A percentile compares a stretch with the other conserved stretches of the same genome.
phyloP scores from a whole-genome alignment of 441 rosid genomes.

The Theobroma grandiflorum region DNA sequence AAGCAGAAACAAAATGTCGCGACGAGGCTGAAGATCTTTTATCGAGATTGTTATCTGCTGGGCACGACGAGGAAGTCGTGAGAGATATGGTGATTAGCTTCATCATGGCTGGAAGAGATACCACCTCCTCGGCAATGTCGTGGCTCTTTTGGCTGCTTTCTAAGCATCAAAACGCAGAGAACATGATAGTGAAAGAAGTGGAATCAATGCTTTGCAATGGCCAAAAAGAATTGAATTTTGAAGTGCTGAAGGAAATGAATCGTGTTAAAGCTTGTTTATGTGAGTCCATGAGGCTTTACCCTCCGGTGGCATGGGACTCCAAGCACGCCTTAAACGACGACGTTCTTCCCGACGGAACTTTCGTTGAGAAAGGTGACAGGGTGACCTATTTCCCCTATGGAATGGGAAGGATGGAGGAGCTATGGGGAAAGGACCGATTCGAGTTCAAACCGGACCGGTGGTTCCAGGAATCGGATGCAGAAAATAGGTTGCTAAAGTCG shows the following conservation, averaged over 20 bases:
- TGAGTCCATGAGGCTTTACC: slow-evolving; percentile 86
- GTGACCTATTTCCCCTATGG: slow-evolving; percentile 85
- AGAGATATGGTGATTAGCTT: slow-evolving; percentile 84
- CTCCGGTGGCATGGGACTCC: slow-evolving; percentile 91
- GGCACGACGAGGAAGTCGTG: slow-evolving; percentile 55
- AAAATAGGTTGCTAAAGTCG: slow-evolving; percentile 34
- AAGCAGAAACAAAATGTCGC: slow-evolving; percentile 31
- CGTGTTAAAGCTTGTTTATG: slow-evolving; percentile 71
- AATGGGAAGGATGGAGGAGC: slow-evolving; percentile 85
- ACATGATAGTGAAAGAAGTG: slow-evolving; percentile 47
- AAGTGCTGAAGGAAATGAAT: slow-evolving; percentile 63
- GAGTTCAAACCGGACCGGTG: slow-evolving; percentile 80
- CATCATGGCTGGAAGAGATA: slow-evolving; percentile 87
- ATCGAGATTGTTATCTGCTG: slow-evolving; percentile 60
- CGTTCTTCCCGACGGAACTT: slow-evolving; percentile 73
- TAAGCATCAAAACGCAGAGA: slow-evolving; percentile 39
- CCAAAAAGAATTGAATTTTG: slow-evolving; percentile 45
- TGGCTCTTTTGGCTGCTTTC: slow-evolving; percentile 90
- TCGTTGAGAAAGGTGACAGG: slow-evolving; percentile 66
- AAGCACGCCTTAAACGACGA: slow-evolving; percentile 69
- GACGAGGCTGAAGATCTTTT: slow-evolving; percentile 50
- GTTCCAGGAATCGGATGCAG: slow-evolving; percentile 45
- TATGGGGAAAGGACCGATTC: slow-evolving; percentile 72
- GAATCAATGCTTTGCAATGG: slow-evolving; percentile 29
- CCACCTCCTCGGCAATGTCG: slow-evolving; percentile 84